Evolutionary conservation across 2,329 filamentous ascomycete genomes (phyloP).

Genomic region (Dothideomycetes sp.): DNA sequence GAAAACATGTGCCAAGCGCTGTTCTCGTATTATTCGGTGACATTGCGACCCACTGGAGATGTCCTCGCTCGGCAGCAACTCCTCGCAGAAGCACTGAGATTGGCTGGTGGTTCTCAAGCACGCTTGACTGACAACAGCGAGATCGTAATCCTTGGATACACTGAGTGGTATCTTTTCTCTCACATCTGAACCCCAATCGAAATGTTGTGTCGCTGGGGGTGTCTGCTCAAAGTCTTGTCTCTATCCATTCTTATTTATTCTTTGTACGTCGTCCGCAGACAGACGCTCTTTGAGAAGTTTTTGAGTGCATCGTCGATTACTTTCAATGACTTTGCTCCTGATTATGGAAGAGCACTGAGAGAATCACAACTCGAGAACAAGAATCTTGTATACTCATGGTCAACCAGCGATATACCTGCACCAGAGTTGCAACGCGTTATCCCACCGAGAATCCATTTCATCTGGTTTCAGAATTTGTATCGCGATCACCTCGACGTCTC

Average conservation of each 20-base stretch:
- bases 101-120: too few relatives aligned
- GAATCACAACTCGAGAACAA: not conserved
- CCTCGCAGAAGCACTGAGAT: too few relatives aligned
- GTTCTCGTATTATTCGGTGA: too few relatives aligned
- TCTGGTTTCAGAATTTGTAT: constrained; percentile 15
- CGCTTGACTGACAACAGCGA: too few relatives aligned
- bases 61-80: too few relatives aligned
- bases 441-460: constrained; percentile 13
- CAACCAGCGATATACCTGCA: not conserved
- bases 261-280: constrained; percentile 1
- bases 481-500: constrained; percentile 8
- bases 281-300: constrained; percentile 8
- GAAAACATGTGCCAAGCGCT: too few relatives aligned
- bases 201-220: too few relatives aligned
- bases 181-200: too few relatives aligned
- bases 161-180: too few relatives aligned
- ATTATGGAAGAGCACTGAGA: constrained; percentile 8
- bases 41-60: too few relatives aligned
- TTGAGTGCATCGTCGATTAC: constrained; percentile 10
- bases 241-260: constrained; percentile 1
- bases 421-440: constrained; percentile 4
- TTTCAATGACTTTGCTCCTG: constrained; percentile 9
- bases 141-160: too few relatives aligned
- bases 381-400: constrained; percentile 5
- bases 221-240: not conserved